Conservation (phyloP, 768 basidiomycete genomes). For the Suillus americanus region DNA sequence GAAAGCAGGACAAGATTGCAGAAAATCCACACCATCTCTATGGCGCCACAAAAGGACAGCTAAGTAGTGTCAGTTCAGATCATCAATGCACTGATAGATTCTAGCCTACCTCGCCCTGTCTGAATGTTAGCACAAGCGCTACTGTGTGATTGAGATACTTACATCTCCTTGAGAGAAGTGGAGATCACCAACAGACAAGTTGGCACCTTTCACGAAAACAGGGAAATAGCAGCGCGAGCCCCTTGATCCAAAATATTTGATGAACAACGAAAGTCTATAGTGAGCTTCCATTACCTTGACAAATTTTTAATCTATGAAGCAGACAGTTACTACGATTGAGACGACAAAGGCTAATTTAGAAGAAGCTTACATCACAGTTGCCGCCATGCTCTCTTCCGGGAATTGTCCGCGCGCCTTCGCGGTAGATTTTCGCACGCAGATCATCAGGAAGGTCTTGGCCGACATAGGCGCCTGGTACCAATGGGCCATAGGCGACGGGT, state of each 20-base stretch:
- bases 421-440: constrained; percentile 51
- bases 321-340: neutral
- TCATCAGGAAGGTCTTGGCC: constrained; percentile 59
- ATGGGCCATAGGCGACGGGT: constrained; percentile 65
- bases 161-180: constrained; percentile 82
- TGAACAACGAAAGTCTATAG: neutral
- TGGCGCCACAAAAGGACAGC: constrained; percentile 76
- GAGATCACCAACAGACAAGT: constrained; percentile 74
- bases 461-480: constrained; percentile 59
- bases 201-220: constrained; percentile 74
- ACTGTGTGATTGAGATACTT: constrained; percentile 11
- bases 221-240: constrained; percentile 77
- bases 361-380: constrained; percentile 60
- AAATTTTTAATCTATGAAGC: constrained; percentile 67
- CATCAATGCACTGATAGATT: neutral
- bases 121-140: constrained; percentile 5
- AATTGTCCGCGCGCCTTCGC: constrained; percentile 71
- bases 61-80: constrained; percentile 18
- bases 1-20: neutral
- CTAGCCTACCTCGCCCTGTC: constrained; percentile 53
- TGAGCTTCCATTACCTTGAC: constrained; percentile 42
- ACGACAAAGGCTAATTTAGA: neutral
- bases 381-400: constrained; percentile 82
- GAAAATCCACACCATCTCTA: constrained; percentile 58
- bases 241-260: constrained; percentile 24